phyloP scores from a whole-genome alignment of 2,329 filamentous ascomycete species.

The Fusarium verticillioides region DNA sequence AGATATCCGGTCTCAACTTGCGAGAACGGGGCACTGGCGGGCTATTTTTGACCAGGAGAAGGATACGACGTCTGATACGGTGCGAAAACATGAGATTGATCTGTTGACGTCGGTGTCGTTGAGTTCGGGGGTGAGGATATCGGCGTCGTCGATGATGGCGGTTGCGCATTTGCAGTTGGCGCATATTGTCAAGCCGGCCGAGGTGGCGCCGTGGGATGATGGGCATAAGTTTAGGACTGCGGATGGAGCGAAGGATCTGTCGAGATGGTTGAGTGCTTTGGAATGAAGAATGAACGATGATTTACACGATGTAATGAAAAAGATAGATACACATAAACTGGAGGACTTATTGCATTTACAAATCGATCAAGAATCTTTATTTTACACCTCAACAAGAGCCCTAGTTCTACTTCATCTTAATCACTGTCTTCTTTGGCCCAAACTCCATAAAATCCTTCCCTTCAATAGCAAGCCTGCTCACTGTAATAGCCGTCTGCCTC shows the following conservation, averaged over 20 bases:
- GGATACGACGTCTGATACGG: background rate
- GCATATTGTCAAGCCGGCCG: background rate
- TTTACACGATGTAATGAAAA: background rate
- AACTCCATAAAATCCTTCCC: background rate
- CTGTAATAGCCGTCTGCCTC: background rate
- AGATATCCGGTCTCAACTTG: background rate
- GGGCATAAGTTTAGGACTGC: constrained; percentile 14
- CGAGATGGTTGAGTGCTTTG: constrained; percentile 17
- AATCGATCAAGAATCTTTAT: background rate
- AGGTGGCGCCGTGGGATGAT: constrained; percentile 24
- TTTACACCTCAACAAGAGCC: background rate
- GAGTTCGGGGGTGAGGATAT: constrained; percentile 14
- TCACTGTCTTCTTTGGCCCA: background rate
- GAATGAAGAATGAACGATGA: background rate
- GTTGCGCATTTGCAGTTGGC: constrained; percentile 21
- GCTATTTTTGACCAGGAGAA: constrained; percentile 14
- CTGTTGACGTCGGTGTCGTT: constrained; percentile 11
- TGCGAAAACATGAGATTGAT: constrained; percentile 17
- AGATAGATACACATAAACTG: background rate
- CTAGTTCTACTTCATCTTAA: background rate
- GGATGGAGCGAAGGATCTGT: constrained; percentile 11
- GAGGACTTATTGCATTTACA: background rate
- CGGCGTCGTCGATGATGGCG: background rate
- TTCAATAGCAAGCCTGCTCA: background rate
- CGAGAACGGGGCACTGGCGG: background rate